Conservation (phyloP, 208 protist species). For the Acanthamoeba healyi region DNA sequence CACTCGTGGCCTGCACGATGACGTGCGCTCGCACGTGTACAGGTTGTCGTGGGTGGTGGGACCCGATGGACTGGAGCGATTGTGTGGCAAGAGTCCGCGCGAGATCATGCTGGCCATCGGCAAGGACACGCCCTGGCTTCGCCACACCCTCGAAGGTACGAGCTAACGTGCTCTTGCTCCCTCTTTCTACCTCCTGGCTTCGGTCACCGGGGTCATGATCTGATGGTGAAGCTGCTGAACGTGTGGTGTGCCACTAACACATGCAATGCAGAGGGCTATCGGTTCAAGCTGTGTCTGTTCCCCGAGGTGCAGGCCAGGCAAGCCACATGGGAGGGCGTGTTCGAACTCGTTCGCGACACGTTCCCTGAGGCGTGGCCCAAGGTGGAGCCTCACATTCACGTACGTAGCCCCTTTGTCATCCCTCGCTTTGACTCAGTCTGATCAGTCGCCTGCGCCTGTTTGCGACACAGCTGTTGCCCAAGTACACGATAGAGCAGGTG, state of each 20-base stretch:
- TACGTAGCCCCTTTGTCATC: too few species aligned
- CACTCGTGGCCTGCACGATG: too few species aligned
- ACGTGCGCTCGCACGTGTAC: too few species aligned
- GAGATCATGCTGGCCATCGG: conserved; percentile 43
- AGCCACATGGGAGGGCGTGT: conserved; percentile 48
- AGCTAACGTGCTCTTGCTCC: not conserved
- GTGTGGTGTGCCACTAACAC: not conserved
- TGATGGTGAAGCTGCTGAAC: not conserved
- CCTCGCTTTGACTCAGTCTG: too few species aligned
- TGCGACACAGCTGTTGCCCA: not conserved
- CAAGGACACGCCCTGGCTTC: conserved; percentile 47
- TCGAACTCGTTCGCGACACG: not conserved
- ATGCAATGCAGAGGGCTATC: not conserved
- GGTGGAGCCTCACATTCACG: conserved; percentile 5
- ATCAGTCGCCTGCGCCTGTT: not conserved
- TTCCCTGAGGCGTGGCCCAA: conserved; percentile 52
- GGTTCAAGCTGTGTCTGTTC: conserved; percentile 54
- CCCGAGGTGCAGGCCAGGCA: conserved; percentile 35
- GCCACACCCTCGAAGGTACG: not conserved
- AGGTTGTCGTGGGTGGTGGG: conserved; percentile 57
- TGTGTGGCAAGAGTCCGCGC: conserved; percentile 36
- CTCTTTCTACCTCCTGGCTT: not conserved
- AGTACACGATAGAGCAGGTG: conserved; percentile 34
- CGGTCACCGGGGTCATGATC: too few species aligned
- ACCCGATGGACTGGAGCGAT: conserved; percentile 4